phyloP scores from a whole-genome alignment of 1,139 yeast genomes.

The Kodamaea ohmeri region DNA sequence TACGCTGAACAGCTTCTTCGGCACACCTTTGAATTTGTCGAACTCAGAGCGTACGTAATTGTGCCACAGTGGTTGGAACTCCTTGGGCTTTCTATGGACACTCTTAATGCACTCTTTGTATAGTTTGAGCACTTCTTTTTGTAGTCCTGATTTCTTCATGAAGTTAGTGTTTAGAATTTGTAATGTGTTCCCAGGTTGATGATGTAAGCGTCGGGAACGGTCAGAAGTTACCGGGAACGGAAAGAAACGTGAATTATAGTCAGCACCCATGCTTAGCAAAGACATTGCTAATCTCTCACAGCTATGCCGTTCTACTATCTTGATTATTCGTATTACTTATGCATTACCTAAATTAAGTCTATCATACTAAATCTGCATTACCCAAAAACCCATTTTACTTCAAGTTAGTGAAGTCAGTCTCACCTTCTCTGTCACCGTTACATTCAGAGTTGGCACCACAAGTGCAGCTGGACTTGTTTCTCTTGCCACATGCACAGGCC shows the following conservation, averaged over 20 bases:
- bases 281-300: too few relatives aligned
- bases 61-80: constrained; percentile 45
- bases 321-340: too few relatives aligned
- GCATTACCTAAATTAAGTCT: background rate
- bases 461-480: constrained; percentile 40
- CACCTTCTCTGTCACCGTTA: constrained; percentile 47
- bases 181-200: constrained; percentile 11
- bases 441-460: constrained; percentile 42
- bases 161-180: constrained; percentile 9
- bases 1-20: constrained; percentile 80
- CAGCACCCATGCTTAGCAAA: too few relatives aligned
- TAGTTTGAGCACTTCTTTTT: constrained; percentile 59
- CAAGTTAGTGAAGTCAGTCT: constrained; percentile 42
- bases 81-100: constrained; percentile 54
- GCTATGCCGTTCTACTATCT: too few relatives aligned
- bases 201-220: background rate
- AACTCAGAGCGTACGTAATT: constrained; percentile 57
- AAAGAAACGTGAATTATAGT: background rate
- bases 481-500: constrained; percentile 50
- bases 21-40: constrained; percentile 51
- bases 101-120: constrained; percentile 59
- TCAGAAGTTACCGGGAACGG: background rate
- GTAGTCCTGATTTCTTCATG: constrained; percentile 57
- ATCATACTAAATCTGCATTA: background rate
- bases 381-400: constrained; percentile 20